Percentiles rank a stretch among this genome's conserved stretches.
Evolutionary conservation across 768 basidiomycete genomes (phyloP).

Genomic region (Pulveroboletus frians): DNA sequence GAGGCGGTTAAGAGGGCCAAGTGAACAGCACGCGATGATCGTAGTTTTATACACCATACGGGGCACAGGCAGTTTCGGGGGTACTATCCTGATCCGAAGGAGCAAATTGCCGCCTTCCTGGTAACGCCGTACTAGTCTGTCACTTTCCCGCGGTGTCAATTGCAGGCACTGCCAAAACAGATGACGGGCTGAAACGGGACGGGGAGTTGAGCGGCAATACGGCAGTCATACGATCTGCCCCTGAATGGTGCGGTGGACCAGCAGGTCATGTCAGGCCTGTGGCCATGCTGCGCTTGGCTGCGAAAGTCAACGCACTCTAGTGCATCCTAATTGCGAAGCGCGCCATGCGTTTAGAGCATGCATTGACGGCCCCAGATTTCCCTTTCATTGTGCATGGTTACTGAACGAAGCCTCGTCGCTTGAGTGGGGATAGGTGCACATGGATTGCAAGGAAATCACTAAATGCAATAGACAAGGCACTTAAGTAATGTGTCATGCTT

Average conservation of each 20-base stretch:
- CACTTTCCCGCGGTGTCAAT: neutral
- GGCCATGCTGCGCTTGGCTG: too few relatives aligned
- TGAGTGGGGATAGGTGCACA: conserved; percentile 26
- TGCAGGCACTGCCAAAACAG: conserved; percentile 17
- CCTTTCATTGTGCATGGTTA: neutral
- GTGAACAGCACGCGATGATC: too few relatives aligned
- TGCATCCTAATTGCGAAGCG: too few relatives aligned
- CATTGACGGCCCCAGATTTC: too few relatives aligned
- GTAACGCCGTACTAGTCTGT: neutral
- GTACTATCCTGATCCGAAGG: conserved; percentile 1
- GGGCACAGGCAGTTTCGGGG: too few relatives aligned
- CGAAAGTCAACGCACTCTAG: too few relatives aligned
- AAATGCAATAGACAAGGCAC: conserved; percentile 21
- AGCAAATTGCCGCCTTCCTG: too few relatives aligned
- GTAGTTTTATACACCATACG: conserved; percentile 15
- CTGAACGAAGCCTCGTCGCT: neutral
- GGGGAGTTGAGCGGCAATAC: neutral
- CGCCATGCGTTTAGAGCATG: too few relatives aligned
- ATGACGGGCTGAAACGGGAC: conserved; percentile 5
- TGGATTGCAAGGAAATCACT: conserved; percentile 16
- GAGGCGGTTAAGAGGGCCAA: neutral
- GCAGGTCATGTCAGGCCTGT: neutral
- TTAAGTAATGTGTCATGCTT: conserved; percentile 14
- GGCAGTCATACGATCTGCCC: too few relatives aligned
- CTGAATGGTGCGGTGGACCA: neutral